phyloP scores from a whole-genome alignment of 2,329 filamentous ascomycete species.

The Rhynchosporium secalis region DNA sequence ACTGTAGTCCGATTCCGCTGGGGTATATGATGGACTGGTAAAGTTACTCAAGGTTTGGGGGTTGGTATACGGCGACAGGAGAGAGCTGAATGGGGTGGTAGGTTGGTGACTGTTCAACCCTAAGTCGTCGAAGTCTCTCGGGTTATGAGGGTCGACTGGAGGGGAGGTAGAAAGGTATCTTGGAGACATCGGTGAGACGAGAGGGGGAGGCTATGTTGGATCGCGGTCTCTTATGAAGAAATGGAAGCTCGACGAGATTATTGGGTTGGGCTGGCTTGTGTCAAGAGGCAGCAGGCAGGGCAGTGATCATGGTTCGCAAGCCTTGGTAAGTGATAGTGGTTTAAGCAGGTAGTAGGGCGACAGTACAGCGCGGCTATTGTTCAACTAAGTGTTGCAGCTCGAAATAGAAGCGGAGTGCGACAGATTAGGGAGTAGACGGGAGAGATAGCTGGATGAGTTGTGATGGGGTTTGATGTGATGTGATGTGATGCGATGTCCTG shows the following conservation, averaged over 20 bases:
- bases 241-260: slow-evolving; percentile 4
- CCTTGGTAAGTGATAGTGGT: slow-evolving; percentile 23
- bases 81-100: slow-evolving; percentile 28
- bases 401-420: slow-evolving; percentile 17
- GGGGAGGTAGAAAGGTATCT: slow-evolving; percentile 31
- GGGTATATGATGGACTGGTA: slow-evolving; percentile 36
- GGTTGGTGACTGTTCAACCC: slow-evolving; percentile 30
- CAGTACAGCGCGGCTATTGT: slow-evolving; percentile 21
- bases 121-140: slow-evolving; percentile 32
- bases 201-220: slow-evolving; percentile 36
- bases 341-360: slow-evolving; percentile 9
- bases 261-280: slow-evolving; percentile 16
- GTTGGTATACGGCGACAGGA: slow-evolving; percentile 35
- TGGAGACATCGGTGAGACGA: slow-evolving; percentile 38
- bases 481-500: neutral
- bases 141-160: slow-evolving; percentile 32
- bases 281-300: slow-evolving; percentile 31
- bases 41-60: slow-evolving; percentile 37
- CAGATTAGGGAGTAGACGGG: neutral
- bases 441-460: too few relatives aligned
- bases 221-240: slow-evolving; percentile 27
- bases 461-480: neutral
- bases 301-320: slow-evolving; percentile 35
- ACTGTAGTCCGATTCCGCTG: slow-evolving; percentile 38
- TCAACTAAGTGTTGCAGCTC: slow-evolving; percentile 10